phyloP scores from a whole-genome alignment of 352 stramenopile species.

The Hyaloperonospora brassicae region DNA sequence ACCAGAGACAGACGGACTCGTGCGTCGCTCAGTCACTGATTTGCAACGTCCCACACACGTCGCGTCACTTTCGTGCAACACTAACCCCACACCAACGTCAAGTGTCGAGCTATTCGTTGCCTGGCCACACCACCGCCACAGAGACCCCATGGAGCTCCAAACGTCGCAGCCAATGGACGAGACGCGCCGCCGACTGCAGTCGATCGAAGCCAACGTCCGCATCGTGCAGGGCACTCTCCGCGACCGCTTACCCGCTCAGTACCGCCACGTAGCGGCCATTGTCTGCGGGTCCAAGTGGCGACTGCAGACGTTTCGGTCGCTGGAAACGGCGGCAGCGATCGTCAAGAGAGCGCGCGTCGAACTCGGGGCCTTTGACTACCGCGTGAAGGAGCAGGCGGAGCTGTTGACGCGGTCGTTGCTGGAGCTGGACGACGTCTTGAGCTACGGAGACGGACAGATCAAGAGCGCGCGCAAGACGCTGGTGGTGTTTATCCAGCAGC shows the following conservation, averaged over 20 bases:
- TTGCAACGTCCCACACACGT: slow-evolving; percentile 5
- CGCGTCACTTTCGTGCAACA: neutral
- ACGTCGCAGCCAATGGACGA: slow-evolving; percentile 13
- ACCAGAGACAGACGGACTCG: neutral
- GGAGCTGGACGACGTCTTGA: slow-evolving; percentile 57
- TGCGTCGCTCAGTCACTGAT: neutral
- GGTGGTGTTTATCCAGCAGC: slow-evolving; percentile 39
- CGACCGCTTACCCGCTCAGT: slow-evolving; percentile 31
- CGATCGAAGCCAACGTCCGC: slow-evolving; percentile 35
- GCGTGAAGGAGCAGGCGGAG: slow-evolving; percentile 49
- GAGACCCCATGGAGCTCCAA: slow-evolving; percentile 29
- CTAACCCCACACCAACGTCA: neutral
- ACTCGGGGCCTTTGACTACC: slow-evolving; percentile 53
- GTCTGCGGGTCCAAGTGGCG: slow-evolving; percentile 43
- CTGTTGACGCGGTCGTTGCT: slow-evolving; percentile 47
- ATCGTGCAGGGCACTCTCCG: slow-evolving; percentile 37
- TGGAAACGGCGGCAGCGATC: slow-evolving; percentile 5
- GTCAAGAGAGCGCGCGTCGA: slow-evolving; percentile 44
- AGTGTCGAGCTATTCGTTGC: neutral
- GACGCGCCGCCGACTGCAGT: slow-evolving; percentile 34
- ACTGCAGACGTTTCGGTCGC: slow-evolving; percentile 18
- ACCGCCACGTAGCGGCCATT: slow-evolving; percentile 22
- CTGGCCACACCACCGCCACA: too few species aligned
- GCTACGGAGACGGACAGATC: slow-evolving; percentile 42
- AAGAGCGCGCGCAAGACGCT: slow-evolving; percentile 46